phyloP scores from a whole-genome alignment of 2,329 filamentous ascomycete species.

The Leptographium galeiforme region DNA sequence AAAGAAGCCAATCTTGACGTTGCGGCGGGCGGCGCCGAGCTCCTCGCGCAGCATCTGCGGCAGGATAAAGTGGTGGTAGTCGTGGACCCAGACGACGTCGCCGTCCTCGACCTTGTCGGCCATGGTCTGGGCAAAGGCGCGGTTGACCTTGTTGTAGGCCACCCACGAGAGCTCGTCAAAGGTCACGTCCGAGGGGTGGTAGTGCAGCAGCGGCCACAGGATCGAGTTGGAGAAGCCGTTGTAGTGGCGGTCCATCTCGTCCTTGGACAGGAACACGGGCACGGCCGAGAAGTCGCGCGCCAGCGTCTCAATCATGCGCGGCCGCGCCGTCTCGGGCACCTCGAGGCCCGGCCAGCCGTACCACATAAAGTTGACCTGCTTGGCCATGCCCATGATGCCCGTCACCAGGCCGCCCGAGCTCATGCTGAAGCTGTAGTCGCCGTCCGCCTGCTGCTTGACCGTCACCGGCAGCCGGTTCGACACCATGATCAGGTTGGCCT shows the following conservation, averaged over 20 bases:
- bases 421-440: constrained; percentile 88
- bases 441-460: constrained; percentile 86
- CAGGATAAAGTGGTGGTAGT: constrained; percentile 96
- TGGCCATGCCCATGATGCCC: constrained; percentile 79
- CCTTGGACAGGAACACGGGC: constrained; percentile 85
- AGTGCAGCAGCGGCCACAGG: constrained; percentile 97
- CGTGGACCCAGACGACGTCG: constrained; percentile 94
- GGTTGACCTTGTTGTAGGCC: constrained; percentile 86
- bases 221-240: constrained; percentile 98
- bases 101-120: constrained; percentile 81
- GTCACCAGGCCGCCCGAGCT: constrained; percentile 93
- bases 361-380: constrained; percentile 93
- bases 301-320: constrained; percentile 60
- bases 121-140: constrained; percentile 79
- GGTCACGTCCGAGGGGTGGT: constrained; percentile 95
- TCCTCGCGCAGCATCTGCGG: constrained; percentile 91
- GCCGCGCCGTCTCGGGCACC: constrained; percentile 71
- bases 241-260: constrained; percentile 89
- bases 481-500: constrained; percentile 39
- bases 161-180: constrained; percentile 93
- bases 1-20: constrained; percentile 97
- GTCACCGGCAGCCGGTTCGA: constrained; percentile 95
- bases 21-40: constrained; percentile 66
- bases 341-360: constrained; percentile 96
- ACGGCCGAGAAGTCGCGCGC: constrained; percentile 81